Conservation (phyloP, 2,329 filamentous ascomycete genomes). For the Madurella mycetomatis region DNA sequence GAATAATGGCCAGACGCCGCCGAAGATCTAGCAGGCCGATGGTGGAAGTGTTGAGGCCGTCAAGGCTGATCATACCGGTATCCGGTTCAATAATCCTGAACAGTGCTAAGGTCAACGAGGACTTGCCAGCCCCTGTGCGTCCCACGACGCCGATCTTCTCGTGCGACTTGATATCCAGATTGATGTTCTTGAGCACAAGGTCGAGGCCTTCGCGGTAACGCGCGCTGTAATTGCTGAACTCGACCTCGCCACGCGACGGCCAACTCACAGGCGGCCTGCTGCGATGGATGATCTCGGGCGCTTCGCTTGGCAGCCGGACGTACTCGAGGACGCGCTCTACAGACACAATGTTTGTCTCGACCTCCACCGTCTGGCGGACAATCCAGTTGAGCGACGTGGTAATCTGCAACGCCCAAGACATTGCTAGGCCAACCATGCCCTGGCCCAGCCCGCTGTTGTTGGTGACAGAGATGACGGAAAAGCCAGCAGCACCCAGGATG, state of each 20-base stretch:
- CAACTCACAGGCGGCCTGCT: conserved; percentile 83
- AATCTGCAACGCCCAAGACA: conserved; percentile 97
- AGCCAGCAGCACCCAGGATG: conserved; percentile 79
- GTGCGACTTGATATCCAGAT: conserved; percentile 84
- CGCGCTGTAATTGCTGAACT: conserved; percentile 91
- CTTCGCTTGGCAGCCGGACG: conserved; percentile 83
- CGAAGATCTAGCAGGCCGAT: conserved; percentile 89
- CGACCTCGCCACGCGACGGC: conserved; percentile 83
- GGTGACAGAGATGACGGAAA: conserved; percentile 76
- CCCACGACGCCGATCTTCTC: conserved; percentile 99
- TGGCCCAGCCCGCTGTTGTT: conserved; percentile 58
- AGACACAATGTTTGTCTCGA: conserved; percentile 99
- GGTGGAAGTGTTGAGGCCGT: conserved; percentile 79
- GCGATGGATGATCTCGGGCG: conserved; percentile 86
- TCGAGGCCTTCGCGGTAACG: conserved; percentile 87
- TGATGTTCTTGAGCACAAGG: conserved; percentile 89
- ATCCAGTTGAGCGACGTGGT: conserved; percentile 99
- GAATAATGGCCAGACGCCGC: conserved; percentile 89
- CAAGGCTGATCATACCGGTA: conserved; percentile 81
- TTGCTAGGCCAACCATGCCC: conserved; percentile 83
- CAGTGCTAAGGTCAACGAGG: conserved; percentile 82
- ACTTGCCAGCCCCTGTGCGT: conserved; percentile 93
- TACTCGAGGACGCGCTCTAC: conserved; percentile 98
- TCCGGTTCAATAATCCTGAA: conserved; percentile 93
- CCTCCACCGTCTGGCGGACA: conserved; percentile 94